Conservation (phyloP, 768 basidiomycete genomes). For the Cystobasidiopsis lactophilus region DNA sequence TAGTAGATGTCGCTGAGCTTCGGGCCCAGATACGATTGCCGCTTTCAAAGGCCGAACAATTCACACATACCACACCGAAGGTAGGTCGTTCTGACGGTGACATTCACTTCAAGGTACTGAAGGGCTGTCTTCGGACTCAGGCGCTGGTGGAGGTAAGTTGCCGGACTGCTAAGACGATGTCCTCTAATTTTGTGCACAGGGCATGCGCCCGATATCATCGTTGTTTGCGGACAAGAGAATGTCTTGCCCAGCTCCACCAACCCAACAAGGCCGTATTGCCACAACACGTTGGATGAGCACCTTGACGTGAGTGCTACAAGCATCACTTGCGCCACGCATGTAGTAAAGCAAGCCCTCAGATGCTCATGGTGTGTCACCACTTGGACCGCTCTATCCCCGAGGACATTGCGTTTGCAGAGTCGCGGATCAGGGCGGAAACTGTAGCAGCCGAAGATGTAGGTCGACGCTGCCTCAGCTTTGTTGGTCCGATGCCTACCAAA, state of each 20-base stretch:
- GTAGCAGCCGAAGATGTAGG: slow-evolving; percentile 93
- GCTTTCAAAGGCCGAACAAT: slow-evolving; percentile 81
- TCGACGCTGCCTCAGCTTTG: slow-evolving; percentile 41
- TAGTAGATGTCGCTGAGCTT: slow-evolving; percentile 8
- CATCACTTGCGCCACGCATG: background rate
- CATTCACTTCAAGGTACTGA: background rate
- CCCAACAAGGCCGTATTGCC: slow-evolving; percentile 75
- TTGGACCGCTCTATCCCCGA: slow-evolving; percentile 40
- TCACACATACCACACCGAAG: slow-evolving; percentile 92
- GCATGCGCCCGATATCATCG: slow-evolving; percentile 94
- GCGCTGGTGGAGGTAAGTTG: background rate
- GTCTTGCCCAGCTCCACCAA: slow-evolving; percentile 93
- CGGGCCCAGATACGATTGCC: slow-evolving; percentile 46
- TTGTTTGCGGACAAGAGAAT: slow-evolving; percentile 72
- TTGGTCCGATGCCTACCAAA: no score
- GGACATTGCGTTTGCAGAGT: slow-evolving; percentile 87
- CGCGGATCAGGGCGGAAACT: slow-evolving; percentile 86
- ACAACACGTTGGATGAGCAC: slow-evolving; percentile 88
- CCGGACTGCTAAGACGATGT: no score
- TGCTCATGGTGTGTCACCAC: slow-evolving; percentile 54
- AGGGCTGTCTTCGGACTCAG: no score
- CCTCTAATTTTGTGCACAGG: slow-evolving; percentile 66
- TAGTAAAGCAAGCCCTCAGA: slow-evolving; percentile 41
- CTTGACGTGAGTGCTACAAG: slow-evolving; percentile 45
- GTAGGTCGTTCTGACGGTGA: slow-evolving; percentile 40